Evolutionary conservation across 176 grass and related monocot genomes (phyloP), one percentile per base, ranked within the genome.

Genomic region (Oryza glumipatula): DNA sequence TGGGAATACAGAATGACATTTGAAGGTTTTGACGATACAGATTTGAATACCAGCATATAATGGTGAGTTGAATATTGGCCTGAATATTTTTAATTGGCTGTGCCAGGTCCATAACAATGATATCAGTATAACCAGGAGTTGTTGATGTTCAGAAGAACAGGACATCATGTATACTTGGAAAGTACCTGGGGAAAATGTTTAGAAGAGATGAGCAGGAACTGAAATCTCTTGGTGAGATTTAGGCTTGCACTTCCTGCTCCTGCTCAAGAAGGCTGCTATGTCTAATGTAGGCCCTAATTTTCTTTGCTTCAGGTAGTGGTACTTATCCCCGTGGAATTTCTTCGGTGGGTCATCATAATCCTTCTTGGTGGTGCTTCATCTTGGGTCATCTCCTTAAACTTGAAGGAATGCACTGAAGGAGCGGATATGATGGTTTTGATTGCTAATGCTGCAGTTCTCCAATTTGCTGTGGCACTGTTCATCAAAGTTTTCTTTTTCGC

Each of bases 401-500:
- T 36, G 35, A 36, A 36, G 71, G 82, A 87, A 63, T 93, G 85
- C 85, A 78, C 76, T 56, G 88, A 91, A 87, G 86, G 83, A 70
- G 91, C 80, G 81, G 91, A 92, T 89, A 49, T 89, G 86, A 90
- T 93, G 89, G 74, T 82, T 74, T 80, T 94, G 76, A 87, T 92
- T 56, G 89, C 91, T 21, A 84, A 89, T 83, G 96, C 93, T 63
- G 49, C 85, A 39, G 60, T 87, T 44, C 72, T 98, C 86, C 96
- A 98, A 77, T 88, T 98, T 89, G 83, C 83, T 83, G 81, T 96
- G 67, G 87, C 96, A 68, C 74, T 98, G 81, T 94, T 98, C 83
- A 94, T 98, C 82, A 98, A 88, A 36, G 87, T 94, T 85, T 94
- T 92, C 89, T 98, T 98, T 87, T 98, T 96, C 76, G 86, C 89